A percentile compares a stretch with the other conserved stretches of the same genome.
Conservation (phyloP, 257 asterid genomes). For the Salvia hispanica region DNA sequence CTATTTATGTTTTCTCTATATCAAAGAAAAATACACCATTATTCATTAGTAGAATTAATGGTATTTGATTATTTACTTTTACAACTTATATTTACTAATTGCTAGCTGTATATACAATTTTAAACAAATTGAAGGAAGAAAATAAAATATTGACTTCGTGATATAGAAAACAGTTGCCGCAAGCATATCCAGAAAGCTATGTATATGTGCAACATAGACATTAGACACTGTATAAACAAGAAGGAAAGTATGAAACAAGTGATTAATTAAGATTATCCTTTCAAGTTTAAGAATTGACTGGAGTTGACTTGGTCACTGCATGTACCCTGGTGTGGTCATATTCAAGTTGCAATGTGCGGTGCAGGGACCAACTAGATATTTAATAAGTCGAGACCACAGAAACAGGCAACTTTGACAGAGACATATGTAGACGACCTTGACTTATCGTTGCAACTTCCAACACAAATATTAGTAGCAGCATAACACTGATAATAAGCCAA, state of each 20-base stretch:
- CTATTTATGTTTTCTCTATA: too few relatives aligned
- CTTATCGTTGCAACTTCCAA: constrained; percentile 30
- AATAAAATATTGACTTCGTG: too few relatives aligned
- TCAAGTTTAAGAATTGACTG: not conserved
- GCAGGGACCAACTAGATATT: not conserved
- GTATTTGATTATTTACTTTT: too few relatives aligned
- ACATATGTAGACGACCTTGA: constrained; percentile 38
- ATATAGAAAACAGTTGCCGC: too few relatives aligned
- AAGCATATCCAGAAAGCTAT: too few relatives aligned
- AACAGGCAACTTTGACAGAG: constrained; percentile 24
- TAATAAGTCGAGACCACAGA: constrained; percentile 10
- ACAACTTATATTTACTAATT: too few relatives aligned
- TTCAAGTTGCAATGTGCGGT: constrained; percentile 27
- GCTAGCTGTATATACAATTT: too few relatives aligned
- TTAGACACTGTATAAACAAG: not conserved
- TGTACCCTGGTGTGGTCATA: not conserved
- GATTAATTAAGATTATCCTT: not conserved
- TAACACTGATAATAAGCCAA: not conserved
- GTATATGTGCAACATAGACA: too few relatives aligned
- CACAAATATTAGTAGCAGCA: not conserved
- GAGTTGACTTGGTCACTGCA: constrained; percentile 13
- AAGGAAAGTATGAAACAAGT: not conserved
- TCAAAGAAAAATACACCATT: too few relatives aligned
- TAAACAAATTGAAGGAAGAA: too few relatives aligned
- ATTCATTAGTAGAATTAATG: too few relatives aligned